A percentile compares a stretch with the other conserved stretches of the same genome.
These are phyloP conservation scores for Lippia alba DNA, from an alignment of 305 asterid species.

Conservation along the genomic window DNA sequence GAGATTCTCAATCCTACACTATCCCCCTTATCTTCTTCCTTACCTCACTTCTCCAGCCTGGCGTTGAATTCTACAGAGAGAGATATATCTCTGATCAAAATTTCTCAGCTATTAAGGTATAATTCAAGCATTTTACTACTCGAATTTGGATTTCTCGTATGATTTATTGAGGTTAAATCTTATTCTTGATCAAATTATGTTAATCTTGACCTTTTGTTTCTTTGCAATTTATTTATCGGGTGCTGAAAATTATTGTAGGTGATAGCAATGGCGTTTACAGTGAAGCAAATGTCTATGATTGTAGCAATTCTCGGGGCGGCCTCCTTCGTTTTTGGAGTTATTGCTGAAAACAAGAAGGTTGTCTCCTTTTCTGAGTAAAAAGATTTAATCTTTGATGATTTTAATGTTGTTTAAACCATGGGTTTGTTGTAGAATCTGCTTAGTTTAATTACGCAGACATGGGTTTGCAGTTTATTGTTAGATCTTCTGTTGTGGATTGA, in stretches of 20 bases:
- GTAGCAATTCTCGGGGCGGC: conserved; percentile 53
- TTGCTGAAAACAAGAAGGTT: conserved; percentile 79
- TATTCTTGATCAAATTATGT: no score
- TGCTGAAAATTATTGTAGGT: background rate
- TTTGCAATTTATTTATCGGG: background rate
- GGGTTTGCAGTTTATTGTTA: background rate
- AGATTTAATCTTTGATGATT: background rate
- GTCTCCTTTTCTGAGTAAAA: background rate
- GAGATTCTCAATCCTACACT: no score
- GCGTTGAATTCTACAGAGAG: background rate
- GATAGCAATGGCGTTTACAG: conserved; percentile 51
- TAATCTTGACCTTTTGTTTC: background rate
- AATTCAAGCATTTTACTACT: background rate
- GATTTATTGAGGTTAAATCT: no score
- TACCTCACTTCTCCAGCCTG: background rate
- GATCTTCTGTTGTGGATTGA: background rate
- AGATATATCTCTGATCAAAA: no score
- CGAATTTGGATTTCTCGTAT: background rate
- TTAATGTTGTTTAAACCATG: background rate
- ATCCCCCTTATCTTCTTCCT: background rate
- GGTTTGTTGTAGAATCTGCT: background rate
- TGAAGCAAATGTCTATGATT: conserved; percentile 54
- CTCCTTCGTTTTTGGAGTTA: conserved; percentile 62
- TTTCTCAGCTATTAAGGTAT: background rate
- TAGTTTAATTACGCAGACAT: background rate